Conservation (phyloP, 257 asterid species). For the Przewalskia tangutica region DNA sequence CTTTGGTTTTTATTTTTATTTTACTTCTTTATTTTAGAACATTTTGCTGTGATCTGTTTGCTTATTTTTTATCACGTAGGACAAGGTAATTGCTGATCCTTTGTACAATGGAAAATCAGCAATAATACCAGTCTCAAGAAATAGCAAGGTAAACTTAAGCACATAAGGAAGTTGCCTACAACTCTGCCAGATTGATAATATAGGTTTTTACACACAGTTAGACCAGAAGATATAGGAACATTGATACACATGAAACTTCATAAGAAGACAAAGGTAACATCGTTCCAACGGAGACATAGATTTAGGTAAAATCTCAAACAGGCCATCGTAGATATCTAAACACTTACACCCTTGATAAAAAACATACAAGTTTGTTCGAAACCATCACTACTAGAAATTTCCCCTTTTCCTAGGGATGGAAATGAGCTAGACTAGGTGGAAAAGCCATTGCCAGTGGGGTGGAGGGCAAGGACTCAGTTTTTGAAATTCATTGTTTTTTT, state of each 20-base stretch:
- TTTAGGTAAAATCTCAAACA: neutral
- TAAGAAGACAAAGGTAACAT: neutral
- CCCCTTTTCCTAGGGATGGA: neutral
- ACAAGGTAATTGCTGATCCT: too few species aligned
- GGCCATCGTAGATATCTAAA: neutral
- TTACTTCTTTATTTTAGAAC: too few species aligned
- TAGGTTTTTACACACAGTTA: neutral
- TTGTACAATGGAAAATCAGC: too few species aligned
- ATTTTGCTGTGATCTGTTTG: too few species aligned
- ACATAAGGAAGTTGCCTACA: neutral
- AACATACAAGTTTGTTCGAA: too few species aligned
- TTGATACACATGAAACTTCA: neutral
- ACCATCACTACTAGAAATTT: too few species aligned
- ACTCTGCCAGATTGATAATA: neutral
- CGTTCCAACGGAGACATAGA: neutral
- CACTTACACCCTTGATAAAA: neutral
- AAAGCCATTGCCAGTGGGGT: neutral
- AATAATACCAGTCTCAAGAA: neutral
- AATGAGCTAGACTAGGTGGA: neutral
- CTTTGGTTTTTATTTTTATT: too few species aligned
- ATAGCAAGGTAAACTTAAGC: neutral
- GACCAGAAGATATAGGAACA: neutral
- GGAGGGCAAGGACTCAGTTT: neutral
- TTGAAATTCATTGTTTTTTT: neutral
- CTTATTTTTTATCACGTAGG: too few species aligned